Base-by-base conservation (phyloP, 345 rosid genomes). In the Moringa oleifera region DNA sequence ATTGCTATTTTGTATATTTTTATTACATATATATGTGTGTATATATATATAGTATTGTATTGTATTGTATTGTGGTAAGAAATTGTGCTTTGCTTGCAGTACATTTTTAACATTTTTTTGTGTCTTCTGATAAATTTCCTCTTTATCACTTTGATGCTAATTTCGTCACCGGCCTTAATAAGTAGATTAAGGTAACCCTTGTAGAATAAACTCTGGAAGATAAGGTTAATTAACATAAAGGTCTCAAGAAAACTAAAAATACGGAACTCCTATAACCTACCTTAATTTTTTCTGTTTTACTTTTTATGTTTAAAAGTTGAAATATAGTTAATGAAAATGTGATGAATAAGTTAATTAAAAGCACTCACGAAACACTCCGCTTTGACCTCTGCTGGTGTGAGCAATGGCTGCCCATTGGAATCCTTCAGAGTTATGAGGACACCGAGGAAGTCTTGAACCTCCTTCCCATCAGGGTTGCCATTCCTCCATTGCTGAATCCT, bases 401-500 rank as follows among this genome's bases (percentile, higher is more conserved):
- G 19, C 62, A 68, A 33, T n/a, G 65, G 65, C 2, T 63, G 53
- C 49, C 73, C 77, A 3, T 55, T 55, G 31, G 37, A 59, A 68
- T 73, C 73, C 53, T 73, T 68, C 1, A 68, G 23, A 7, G 77
- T 68, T 55, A 68, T 68, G 68, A 73, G 50, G 0, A 59, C 58
- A 68, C 68, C 77, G 19, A 72, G 55, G 67, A 68, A 72, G 59
- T 72, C 76, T 63, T 72, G 72, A 67, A 72, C 65, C 53, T 52
- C 49, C 10, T 67, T 33, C 47, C 62, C 67, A 25, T 63, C 72
- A 28, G 61, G 68, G 6, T 33, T 33, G 4, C 53, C 52, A 18
- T 22, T 31, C 22, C 76, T 63, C 76, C 76, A 72, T 20, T 67
- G 36, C 23, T 46, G n/a, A 11, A 72, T 21, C 46, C 69, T 73